phyloP scores from a whole-genome alignment of 2,329 filamentous ascomycete species.

The Calonectria pteridis region DNA sequence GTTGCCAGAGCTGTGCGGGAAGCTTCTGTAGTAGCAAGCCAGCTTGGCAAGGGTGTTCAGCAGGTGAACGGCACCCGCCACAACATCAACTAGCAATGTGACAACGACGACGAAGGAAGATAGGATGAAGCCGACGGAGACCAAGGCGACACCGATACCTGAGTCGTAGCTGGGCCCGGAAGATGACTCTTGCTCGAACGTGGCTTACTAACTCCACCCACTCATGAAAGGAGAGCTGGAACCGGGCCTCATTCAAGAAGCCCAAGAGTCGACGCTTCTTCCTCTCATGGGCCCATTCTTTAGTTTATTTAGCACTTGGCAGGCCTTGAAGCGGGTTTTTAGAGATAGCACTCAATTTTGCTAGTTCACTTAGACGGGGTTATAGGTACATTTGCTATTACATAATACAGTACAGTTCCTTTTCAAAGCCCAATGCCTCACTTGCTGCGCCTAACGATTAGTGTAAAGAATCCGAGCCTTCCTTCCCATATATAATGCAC shows the following conservation, averaged over 20 bases:
- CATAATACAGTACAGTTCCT: conserved; percentile 36
- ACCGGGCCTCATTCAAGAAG: conserved; percentile 8
- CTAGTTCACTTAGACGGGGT: conserved; percentile 44
- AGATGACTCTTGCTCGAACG: conserved; percentile 5
- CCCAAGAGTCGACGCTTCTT: background rate
- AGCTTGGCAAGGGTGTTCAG: conserved; percentile 62
- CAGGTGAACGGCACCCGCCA: conserved; percentile 52
- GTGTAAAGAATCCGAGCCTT: conserved; percentile 22
- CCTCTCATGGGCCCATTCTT: conserved; percentile 14
- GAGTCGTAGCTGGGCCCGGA: conserved; percentile 5
- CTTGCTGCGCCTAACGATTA: conserved; percentile 32
- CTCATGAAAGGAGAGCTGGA: conserved; percentile 8
- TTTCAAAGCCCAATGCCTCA: conserved; percentile 27
- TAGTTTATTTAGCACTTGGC: conserved; percentile 30
- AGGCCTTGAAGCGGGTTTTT: conserved; percentile 30
- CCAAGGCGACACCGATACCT: background rate
- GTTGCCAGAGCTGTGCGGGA: conserved; percentile 78
- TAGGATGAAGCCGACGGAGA: background rate
- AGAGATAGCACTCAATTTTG: conserved; percentile 36
- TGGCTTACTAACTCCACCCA: background rate
- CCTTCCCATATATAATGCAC: conserved; percentile 3
- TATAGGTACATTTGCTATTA: conserved; percentile 35
- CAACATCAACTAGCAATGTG: conserved; percentile 32
- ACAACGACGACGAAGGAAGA: conserved; percentile 5
- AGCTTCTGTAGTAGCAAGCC: conserved; percentile 76